Evolutionary conservation across 2,329 filamentous ascomycete genomes (phyloP).

Genomic region (Paraconiothyrium brasiliense): DNA sequence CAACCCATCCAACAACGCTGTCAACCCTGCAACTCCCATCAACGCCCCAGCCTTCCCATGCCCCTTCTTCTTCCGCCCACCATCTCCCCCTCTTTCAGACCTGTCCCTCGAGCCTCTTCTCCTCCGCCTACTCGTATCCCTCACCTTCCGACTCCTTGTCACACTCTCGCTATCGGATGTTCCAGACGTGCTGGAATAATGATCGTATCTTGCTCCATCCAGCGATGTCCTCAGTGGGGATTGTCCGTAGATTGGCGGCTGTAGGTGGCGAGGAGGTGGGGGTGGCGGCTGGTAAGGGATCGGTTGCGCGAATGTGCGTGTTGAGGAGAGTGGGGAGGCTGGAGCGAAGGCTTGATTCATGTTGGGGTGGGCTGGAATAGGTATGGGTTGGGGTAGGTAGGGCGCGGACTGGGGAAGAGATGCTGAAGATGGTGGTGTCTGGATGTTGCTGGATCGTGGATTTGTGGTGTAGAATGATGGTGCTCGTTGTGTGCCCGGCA

Average conservation of each 20-base stretch:
- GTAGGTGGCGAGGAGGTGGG: conserved; percentile 17
- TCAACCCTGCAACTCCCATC: conserved; percentile 49
- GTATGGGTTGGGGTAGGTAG: conserved; percentile 13
- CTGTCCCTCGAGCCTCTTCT: conserved; percentile 20
- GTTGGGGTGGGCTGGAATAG: conserved; percentile 8
- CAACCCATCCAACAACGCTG: conserved; percentile 48
- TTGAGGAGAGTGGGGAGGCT: conserved; percentile 15
- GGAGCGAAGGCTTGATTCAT: conserved; percentile 1
- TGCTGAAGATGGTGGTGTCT: conserved; percentile 24
- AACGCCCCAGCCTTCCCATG: conserved; percentile 45
- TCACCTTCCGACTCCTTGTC: conserved; percentile 21
- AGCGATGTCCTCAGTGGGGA: conserved; percentile 22
- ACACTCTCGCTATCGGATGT: conserved; percentile 39
- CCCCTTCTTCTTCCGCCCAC: conserved; percentile 33
- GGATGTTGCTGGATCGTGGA: conserved; percentile 25
- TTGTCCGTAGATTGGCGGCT: conserved; percentile 23
- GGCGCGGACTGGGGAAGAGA: conserved; percentile 14
- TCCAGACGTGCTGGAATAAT: conserved; percentile 24
- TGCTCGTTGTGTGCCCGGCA: conserved; percentile 29
- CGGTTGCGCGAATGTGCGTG: conserved; percentile 7
- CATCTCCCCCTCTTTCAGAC: neutral
- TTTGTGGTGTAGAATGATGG: conserved; percentile 21
- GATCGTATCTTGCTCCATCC: conserved; percentile 15
- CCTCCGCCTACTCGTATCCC: conserved; percentile 27
- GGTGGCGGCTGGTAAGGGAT: conserved; percentile 16